A percentile compares a stretch with the other conserved stretches of the same genome.
These are phyloP conservation scores for Conticribra weissflogii DNA, from an alignment of 108 stramenopile genomes.

Conservation along the genomic window DNA sequence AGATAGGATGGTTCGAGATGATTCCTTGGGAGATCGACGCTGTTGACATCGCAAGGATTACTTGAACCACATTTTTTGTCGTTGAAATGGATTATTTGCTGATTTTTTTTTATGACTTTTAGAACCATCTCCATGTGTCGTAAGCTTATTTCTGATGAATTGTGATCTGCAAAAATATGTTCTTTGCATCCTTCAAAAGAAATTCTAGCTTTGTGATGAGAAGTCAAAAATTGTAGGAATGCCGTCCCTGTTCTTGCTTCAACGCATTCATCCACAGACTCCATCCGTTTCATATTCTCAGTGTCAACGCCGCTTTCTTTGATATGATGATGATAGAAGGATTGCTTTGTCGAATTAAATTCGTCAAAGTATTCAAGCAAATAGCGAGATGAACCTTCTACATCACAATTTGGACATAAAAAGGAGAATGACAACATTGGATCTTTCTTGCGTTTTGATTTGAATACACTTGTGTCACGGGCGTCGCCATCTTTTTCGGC, in stretches of 20 bases:
- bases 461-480: too few relatives aligned
- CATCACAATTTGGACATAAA: slow-evolving; percentile 46
- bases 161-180: not conserved
- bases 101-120: slow-evolving; percentile 28
- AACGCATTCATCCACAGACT: slow-evolving; percentile 36
- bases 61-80: not conserved
- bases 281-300: not conserved
- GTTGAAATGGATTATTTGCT: slow-evolving; percentile 2
- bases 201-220: slow-evolving; percentile 20
- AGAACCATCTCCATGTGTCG: slow-evolving; percentile 22
- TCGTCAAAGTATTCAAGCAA: slow-evolving; percentile 47
- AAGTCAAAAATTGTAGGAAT: slow-evolving; percentile 32
- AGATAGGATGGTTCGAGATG: slow-evolving; percentile 41
- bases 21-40: not conserved
- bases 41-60: slow-evolving; percentile 11
- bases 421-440: slow-evolving; percentile 29
- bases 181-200: slow-evolving; percentile 1
- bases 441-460: slow-evolving; percentile 5
- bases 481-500: not conserved
- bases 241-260: slow-evolving; percentile 33
- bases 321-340: slow-evolving; percentile 26
- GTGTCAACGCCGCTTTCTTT: not conserved
- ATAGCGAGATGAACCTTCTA: slow-evolving; percentile 47
- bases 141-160: slow-evolving; percentile 31
- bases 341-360: slow-evolving; percentile 43